Evolutionary conservation across 192 early-diverging fungal species (phyloP).

Genomic region (Dispira simplex): DNA sequence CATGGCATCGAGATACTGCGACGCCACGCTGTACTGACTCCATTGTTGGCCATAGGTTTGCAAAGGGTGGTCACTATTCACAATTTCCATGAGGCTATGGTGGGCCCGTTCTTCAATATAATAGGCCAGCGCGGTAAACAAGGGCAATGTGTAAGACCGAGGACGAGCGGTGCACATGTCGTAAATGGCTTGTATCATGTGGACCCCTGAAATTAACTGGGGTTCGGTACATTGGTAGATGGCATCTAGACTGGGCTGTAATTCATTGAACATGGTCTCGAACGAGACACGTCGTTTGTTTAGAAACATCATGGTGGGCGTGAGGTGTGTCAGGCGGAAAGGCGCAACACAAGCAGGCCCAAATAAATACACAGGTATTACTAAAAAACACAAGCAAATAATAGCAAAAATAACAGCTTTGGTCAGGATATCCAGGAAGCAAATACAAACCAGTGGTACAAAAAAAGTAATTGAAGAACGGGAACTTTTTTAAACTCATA

Average conservation of each 20-base stretch:
- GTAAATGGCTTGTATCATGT: constrained; percentile 3
- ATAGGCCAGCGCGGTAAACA: neutral
- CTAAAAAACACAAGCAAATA: no score
- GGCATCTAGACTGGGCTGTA: neutral
- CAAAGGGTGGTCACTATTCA: neutral
- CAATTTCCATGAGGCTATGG: neutral
- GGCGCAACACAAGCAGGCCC: no score
- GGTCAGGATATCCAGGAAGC: no score
- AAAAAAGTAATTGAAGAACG: no score
- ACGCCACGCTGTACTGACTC: neutral
- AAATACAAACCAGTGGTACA: no score
- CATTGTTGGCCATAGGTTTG: neutral
- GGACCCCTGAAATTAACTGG: neutral
- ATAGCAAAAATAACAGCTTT: no score
- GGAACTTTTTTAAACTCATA: no score
- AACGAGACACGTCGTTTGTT: neutral
- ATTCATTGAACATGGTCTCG: neutral
- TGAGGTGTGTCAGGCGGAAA: no score
- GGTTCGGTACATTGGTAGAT: neutral
- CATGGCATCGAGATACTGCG: neutral
- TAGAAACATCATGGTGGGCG: constrained; percentile 4
- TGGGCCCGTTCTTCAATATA: constrained; percentile 1
- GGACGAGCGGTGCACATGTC: constrained; percentile 11
- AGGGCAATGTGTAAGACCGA: neutral
- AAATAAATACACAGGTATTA: no score